Conservation (phyloP, 495 filamentous ascomycete species). For the Aspergillus coremiiformis region DNA sequence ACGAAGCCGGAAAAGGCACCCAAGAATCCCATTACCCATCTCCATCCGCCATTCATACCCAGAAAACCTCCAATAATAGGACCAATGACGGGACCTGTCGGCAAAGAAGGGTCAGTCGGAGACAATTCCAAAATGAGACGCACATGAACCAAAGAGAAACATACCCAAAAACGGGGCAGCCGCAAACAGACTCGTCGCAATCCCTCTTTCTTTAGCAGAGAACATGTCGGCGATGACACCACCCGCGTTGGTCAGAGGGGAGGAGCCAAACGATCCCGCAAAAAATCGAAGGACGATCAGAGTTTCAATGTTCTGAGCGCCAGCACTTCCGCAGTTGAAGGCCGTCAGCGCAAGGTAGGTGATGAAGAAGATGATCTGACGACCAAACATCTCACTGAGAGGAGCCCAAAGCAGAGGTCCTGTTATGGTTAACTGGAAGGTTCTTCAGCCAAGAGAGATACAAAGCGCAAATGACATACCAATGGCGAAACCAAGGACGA, state of each 20-base stretch:
- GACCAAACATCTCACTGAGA: slow-evolving; percentile 63
- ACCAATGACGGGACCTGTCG: slow-evolving; percentile 51
- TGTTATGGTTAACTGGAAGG: slow-evolving; percentile 22
- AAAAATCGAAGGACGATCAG: slow-evolving; percentile 73
- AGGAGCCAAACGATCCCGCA: slow-evolving; percentile 69
- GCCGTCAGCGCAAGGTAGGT: slow-evolving; percentile 58
- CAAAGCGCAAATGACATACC: slow-evolving; percentile 27
- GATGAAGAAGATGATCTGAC: slow-evolving; percentile 59
- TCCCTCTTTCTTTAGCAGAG: slow-evolving; percentile 50
- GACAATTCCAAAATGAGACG: background rate
- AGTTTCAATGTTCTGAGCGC: slow-evolving; percentile 54
- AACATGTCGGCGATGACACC: slow-evolving; percentile 76
- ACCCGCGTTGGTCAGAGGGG: slow-evolving; percentile 64
- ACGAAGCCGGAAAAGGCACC: slow-evolving; percentile 45
- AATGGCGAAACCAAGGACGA: slow-evolving; percentile 66
- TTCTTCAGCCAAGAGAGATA: slow-evolving; percentile 16
- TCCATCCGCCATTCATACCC: slow-evolving; percentile 52
- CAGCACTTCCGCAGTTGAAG: slow-evolving; percentile 61
- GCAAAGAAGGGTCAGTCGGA: background rate
- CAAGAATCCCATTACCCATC: slow-evolving; percentile 58
- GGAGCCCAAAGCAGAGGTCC: slow-evolving; percentile 60
- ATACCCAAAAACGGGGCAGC: slow-evolving; percentile 57
- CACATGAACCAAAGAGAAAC: background rate
- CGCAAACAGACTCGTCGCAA: slow-evolving; percentile 58
- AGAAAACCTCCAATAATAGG: slow-evolving; percentile 57